Evolutionary conservation across 768 basidiomycete genomes (phyloP).

Genomic region (Mycena filopes): DNA sequence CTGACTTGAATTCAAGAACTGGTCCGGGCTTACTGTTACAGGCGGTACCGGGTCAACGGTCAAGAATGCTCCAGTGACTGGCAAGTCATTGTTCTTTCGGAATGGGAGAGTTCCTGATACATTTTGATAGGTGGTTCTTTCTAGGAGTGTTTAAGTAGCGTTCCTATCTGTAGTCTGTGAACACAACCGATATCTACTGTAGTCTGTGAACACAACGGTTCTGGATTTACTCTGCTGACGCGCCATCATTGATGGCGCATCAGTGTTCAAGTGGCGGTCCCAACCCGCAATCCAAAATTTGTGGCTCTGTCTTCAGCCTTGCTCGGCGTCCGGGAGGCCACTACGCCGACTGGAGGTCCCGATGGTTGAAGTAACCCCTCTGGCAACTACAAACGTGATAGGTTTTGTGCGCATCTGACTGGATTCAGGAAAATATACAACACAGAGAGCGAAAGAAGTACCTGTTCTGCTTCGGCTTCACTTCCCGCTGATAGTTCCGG

Average conservation of each 20-base stretch:
- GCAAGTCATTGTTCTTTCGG: neutral
- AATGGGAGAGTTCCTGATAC: slow-evolving; percentile 1
- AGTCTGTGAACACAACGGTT: no score
- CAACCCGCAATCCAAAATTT: no score
- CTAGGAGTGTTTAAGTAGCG: no score
- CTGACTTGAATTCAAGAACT: slow-evolving; percentile 12
- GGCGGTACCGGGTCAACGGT: slow-evolving; percentile 16
- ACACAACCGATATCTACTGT: no score
- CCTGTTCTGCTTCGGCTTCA: slow-evolving; percentile 10
- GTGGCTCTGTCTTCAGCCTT: no score
- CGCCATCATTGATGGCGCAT: no score
- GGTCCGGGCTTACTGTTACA: slow-evolving; percentile 20
- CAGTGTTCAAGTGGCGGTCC: no score
- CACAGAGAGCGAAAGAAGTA: neutral
- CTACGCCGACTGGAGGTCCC: slow-evolving; percentile 14
- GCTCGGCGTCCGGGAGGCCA: slow-evolving; percentile 5
- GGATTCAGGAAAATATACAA: neutral
- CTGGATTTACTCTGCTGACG: no score
- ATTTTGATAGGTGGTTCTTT: neutral
- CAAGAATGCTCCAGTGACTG: slow-evolving; percentile 26
- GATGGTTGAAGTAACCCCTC: neutral
- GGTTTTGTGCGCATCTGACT: slow-evolving; percentile 14
- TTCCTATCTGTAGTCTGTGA: no score
- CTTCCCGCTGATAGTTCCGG: slow-evolving; percentile 5
- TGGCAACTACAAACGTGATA: slow-evolving; percentile 11